These are phyloP conservation scores for Phytophthora citrophthora DNA, from an alignment of 352 stramenopile genomes.

Conservation along the genomic window DNA sequence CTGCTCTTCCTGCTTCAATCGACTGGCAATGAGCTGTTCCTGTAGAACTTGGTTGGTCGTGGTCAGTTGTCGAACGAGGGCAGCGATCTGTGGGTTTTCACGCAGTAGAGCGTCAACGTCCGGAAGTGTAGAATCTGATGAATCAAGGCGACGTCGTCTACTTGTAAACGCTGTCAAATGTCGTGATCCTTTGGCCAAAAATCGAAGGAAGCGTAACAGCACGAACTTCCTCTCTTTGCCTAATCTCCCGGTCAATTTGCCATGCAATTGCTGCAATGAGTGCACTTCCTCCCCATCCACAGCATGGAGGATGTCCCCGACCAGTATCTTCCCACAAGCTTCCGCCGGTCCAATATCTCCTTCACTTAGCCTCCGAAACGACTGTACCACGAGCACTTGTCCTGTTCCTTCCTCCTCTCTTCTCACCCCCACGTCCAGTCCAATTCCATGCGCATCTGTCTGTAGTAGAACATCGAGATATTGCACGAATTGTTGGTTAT, in stretches of 20 bases:
- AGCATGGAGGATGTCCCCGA: conserved; percentile 49
- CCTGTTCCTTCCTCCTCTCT: neutral
- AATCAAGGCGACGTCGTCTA: neutral
- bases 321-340: conserved; percentile 43
- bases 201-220: conserved; percentile 51
- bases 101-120: conserved; percentile 16
- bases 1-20: conserved; percentile 64
- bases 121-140: neutral
- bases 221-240: conserved; percentile 33
- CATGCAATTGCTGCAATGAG: conserved; percentile 43
- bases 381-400: conserved; percentile 38
- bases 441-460: conserved; percentile 49
- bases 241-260: conserved; percentile 13
- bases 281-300: conserved; percentile 48
- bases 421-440: conserved; percentile 42
- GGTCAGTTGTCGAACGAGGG: conserved; percentile 50
- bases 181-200: neutral
- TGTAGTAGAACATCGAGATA: conserved; percentile 61
- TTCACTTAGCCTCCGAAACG: conserved; percentile 48
- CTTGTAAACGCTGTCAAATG: neutral
- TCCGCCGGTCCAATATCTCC: conserved; percentile 59
- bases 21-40: conserved; percentile 55
- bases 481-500: conserved; percentile 14
- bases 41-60: conserved; percentile 51
- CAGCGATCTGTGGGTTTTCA: conserved; percentile 33